phyloP scores from a whole-genome alignment of 176 grass and related monocot genomes.

The Carex myosuroides region DNA sequence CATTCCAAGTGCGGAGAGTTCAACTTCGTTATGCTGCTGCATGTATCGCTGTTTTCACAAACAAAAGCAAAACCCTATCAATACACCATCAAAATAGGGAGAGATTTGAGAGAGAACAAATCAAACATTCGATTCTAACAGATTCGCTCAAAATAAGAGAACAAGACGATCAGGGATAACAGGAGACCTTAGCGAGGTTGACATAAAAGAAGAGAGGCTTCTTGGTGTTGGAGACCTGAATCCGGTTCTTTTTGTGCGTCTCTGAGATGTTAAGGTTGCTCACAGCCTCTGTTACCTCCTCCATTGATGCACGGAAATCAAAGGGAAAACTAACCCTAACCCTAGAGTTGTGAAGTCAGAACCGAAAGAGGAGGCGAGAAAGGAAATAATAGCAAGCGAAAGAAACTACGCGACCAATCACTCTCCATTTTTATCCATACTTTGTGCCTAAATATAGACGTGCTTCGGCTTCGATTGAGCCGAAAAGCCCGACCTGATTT shows the following conservation, averaged over 20 bases:
- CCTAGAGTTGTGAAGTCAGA: slow-evolving; percentile 15
- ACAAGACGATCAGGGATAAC: neutral
- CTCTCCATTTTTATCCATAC: slow-evolving; percentile 1
- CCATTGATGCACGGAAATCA: slow-evolving; percentile 34
- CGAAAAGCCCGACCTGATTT: neutral
- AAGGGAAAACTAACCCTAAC: slow-evolving; percentile 25
- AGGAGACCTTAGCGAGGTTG: slow-evolving; percentile 81
- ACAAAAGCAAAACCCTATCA: slow-evolving; percentile 14
- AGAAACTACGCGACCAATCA: neutral
- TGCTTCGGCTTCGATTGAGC: neutral
- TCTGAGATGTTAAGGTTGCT: slow-evolving; percentile 55
- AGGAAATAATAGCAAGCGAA: neutral
- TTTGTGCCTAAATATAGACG: slow-evolving; percentile 9
- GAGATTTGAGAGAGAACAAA: neutral
- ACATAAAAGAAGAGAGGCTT: slow-evolving; percentile 91
- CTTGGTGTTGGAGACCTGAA: slow-evolving; percentile 94
- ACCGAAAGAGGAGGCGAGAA: neutral
- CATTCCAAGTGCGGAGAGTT: slow-evolving; percentile 84
- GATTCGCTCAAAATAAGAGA: neutral
- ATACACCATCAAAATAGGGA: neutral
- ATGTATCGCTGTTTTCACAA: slow-evolving; percentile 62
- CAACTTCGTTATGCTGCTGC: slow-evolving; percentile 65
- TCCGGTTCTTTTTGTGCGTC: slow-evolving; percentile 62
- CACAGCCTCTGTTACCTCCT: slow-evolving; percentile 67
- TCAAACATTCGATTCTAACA: slow-evolving; percentile 39